Evolutionary conservation across 768 basidiomycete genomes (phyloP).

Genomic region (Cystobasidium tubakii): DNA sequence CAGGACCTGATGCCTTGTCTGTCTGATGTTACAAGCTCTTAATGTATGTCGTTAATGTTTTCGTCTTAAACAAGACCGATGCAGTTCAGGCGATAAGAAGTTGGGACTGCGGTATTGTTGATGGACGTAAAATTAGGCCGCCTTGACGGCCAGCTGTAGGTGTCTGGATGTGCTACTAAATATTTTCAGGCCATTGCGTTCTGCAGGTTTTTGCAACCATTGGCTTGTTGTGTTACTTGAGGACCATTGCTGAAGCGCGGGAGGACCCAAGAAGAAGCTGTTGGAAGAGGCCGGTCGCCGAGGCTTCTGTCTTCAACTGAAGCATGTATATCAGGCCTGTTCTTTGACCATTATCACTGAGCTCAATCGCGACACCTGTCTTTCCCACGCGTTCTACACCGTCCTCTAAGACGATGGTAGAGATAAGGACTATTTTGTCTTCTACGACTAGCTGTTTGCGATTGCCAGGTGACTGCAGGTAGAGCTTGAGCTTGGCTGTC

Average conservation of each 20-base stretch:
- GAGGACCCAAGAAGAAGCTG: slow-evolving; percentile 58
- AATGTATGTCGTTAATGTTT: too few relatives aligned
- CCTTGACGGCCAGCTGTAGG: too few relatives aligned
- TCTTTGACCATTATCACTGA: slow-evolving; percentile 82
- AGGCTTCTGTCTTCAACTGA: slow-evolving; percentile 66
- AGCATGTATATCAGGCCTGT: slow-evolving; percentile 92
- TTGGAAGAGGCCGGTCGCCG: slow-evolving; percentile 77
- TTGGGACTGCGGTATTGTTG: too few relatives aligned
- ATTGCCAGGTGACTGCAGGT: slow-evolving; percentile 74
- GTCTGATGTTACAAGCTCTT: too few relatives aligned
- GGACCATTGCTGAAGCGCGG: slow-evolving; percentile 17
- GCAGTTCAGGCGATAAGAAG: too few relatives aligned
- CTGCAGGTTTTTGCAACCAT: neutral
- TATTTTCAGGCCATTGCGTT: neutral
- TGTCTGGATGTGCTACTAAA: neutral
- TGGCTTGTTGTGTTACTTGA: neutral
- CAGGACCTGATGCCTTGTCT: too few relatives aligned
- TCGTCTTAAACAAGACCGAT: too few relatives aligned
- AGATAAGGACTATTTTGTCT: slow-evolving; percentile 72
- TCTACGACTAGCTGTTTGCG: slow-evolving; percentile 95
- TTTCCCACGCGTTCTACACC: slow-evolving; percentile 98
- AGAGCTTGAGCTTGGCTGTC: slow-evolving; percentile 76
- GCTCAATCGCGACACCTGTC: slow-evolving; percentile 92
- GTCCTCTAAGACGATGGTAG: slow-evolving; percentile 89
- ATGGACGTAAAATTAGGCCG: too few relatives aligned